Base-by-base conservation (phyloP, 1,284 basidiomycete species). In the Naganishia sp. region DNA sequence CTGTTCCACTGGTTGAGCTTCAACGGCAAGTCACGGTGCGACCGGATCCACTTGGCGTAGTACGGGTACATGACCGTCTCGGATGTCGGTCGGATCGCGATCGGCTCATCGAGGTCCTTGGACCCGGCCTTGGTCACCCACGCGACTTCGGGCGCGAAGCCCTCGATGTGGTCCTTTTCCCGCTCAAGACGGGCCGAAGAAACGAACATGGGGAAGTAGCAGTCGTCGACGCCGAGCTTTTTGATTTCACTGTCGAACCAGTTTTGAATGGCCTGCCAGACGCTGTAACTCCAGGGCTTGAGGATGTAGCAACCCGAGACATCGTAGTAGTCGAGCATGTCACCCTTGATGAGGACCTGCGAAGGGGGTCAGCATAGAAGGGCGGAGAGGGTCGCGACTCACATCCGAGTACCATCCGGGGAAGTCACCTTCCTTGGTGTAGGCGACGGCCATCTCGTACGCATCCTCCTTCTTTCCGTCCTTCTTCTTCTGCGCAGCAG, bases 1-100 rank as follows among this genome's bases (percentile, higher is more conserved):
- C 88, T 93, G 83, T 98, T 98, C 95, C 95, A 99, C 80, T 98
- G 92, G 82, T 99, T 99, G 66, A 99, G 85, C 81, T 95, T 96
- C 73, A 99, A 83, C 6, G 95, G 95, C 61, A 99, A 88, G 79
- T 99, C 95, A 72, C 95, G 91, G 81, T 99, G 90, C 71, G 89
- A 92, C 79, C 94, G 91, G 80, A 99, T 94, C 95, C 95, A 99
- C 82, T 97, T 96, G 67, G 93, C 89, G 79, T 95, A 96, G 83
- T 95, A 94, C 62, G 94, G 94, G 80, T 97, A 97, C 94, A 97
- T 97, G 77, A 90, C 92, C 39, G 94, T 97, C 79, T 99, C 95
- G 0, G 94, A 97, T 0, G 95, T 99, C 45, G 95, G 95, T 72
- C 95, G 90, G 74, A 99, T 97, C 52, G 95, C 95, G 71, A 99